Evolutionary conservation across 78 protist species (phyloP), one percentile per base, ranked within the genome.

Genomic region (Ministeria vibrans): DNA sequence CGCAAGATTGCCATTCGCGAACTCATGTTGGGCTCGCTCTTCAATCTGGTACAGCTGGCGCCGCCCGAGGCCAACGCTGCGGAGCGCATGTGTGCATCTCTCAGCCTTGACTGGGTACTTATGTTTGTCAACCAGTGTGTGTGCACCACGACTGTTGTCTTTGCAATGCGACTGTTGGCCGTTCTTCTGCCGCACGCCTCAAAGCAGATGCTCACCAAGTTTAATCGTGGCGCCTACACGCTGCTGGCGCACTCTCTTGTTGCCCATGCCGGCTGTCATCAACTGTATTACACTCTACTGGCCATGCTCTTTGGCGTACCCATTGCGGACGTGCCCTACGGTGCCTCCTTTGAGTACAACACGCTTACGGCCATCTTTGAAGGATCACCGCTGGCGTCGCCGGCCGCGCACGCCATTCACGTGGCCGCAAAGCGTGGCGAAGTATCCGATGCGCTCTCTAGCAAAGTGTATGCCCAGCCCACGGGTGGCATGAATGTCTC

Each of bases 1-100:
- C 71, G 71, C 71, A 63, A 63, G 41, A 63, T 63, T 63, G 25
- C 34, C 71, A 7, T 63, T 7, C 71, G 71, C 23, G 34, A 63
- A 7, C 6, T 63, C 43, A 34, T 63, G 18, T 41, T 63, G 18
- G 41, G 34, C 41, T 28, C 28, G 66, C n/a, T 59, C n/a, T 30
- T 28, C 66, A 30, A 30, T 30, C 25, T 63, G 18, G 43, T 63
- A 7, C 32, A 34, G n/a, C 34, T 34, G 42, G 9, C 41, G 6
- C 71, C 20, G 32, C 42, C 42, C 25, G 71, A 63, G 71, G 34
- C 71, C 2, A 34, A 41, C 3, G 71, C 71, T 23, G 42, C 7
- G 20, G 71, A 63, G 71, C 28, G 7, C 4, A 34, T 32, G 6
- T 34, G 42, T 7, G 43, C 43, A 27, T 34, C 34, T 4, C 71